Evolutionary conservation across 106 monocot species (phyloP).

Genomic region (Triglochin maritima): DNA sequence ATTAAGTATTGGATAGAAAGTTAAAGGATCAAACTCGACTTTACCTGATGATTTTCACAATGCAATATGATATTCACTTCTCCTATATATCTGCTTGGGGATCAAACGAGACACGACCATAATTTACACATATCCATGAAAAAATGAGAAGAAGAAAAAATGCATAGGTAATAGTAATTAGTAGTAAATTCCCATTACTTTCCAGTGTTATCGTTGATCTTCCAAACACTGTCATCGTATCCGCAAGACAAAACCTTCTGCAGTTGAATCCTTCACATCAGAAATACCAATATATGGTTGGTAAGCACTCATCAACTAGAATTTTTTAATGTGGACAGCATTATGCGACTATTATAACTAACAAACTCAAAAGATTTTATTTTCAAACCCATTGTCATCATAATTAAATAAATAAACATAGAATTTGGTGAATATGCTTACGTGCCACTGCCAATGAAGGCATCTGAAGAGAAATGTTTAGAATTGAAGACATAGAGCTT

Average conservation of each 20-base stretch:
- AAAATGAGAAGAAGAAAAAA: not conserved
- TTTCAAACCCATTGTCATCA: too few relatives aligned
- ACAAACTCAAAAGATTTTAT: too few relatives aligned
- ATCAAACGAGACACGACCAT: too few relatives aligned
- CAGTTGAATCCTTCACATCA: constrained; percentile 13
- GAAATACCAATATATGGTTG: not conserved
- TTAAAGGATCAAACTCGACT: too few relatives aligned
- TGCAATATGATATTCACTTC: constrained; percentile 76
- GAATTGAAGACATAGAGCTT: constrained; percentile 11
- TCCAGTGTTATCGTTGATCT: constrained; percentile 34
- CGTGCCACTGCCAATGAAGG: constrained; percentile 15
- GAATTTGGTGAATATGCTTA: not conserved
- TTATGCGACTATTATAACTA: too few relatives aligned
- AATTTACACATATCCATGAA: too few relatives aligned
- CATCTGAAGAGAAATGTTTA: constrained; percentile 2
- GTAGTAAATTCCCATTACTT: constrained; percentile 18
- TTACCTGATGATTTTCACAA: constrained; percentile 30
- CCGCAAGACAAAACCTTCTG: constrained; percentile 15
- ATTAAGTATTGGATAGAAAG: too few relatives aligned
- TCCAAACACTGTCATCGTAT: constrained; percentile 50
- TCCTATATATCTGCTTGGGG: constrained; percentile 36
- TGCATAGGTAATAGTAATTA: not conserved
- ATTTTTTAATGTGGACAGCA: too few relatives aligned
- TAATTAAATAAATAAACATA: too few relatives aligned
- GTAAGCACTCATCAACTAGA: too few relatives aligned